These are phyloP conservation scores for Nidularia sp. DNA, from an alignment of 768 basidiomycete genomes.

Conservation along the genomic window DNA sequence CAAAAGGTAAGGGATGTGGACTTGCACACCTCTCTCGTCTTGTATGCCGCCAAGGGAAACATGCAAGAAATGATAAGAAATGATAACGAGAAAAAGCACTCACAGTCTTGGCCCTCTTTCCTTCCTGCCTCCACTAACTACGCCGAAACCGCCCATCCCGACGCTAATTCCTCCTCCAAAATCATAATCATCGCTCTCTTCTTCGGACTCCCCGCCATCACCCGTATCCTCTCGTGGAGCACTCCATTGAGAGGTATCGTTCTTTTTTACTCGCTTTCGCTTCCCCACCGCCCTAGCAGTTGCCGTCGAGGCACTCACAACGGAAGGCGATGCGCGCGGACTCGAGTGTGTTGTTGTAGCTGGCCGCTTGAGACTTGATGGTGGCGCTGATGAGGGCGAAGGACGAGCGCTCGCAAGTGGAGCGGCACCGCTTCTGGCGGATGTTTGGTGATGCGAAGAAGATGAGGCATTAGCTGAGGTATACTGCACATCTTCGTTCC, in stretches of 20 bases:
- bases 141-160: slow-evolving; percentile 41
- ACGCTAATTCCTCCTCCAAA: slow-evolving; percentile 39
- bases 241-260: slow-evolving; percentile 14
- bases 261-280: slow-evolving; percentile 23
- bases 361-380: slow-evolving; percentile 1
- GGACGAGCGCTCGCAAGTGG: not conserved
- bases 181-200: slow-evolving; percentile 33
- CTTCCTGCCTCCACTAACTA: slow-evolving; percentile 23
- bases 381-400: slow-evolving; percentile 2
- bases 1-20: too few relatives aligned
- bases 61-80: slow-evolving; percentile 1
- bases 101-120: slow-evolving; percentile 31
- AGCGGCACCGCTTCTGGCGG: not conserved
- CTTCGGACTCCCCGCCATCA: slow-evolving; percentile 28
- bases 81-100: slow-evolving; percentile 14
- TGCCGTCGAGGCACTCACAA: not conserved
- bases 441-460: not conserved
- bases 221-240: slow-evolving; percentile 14
- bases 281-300: slow-evolving; percentile 4
- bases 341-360: not conserved
- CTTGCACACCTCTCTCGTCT: too few relatives aligned
- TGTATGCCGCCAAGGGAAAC: not conserved
- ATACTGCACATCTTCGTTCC: slow-evolving; percentile 4
- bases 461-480: not conserved
- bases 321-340: not conserved